Evolutionary conservation across 352 stramenopile genomes (phyloP).

Genomic region (Globisporangium splendens): DNA sequence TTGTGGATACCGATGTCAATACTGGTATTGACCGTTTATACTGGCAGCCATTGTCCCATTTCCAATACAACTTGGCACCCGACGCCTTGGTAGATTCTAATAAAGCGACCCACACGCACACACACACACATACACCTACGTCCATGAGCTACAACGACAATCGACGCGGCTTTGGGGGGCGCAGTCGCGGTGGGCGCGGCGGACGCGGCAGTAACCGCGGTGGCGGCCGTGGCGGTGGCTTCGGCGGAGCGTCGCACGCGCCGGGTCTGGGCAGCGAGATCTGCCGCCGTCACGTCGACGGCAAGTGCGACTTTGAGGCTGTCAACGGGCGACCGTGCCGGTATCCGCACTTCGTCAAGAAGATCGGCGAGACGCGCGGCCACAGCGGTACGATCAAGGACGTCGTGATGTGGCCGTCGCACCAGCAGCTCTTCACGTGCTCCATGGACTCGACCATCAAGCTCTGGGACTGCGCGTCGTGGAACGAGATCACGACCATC

Average conservation of each 20-base stretch:
- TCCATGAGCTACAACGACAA: constrained; percentile 68
- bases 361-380: constrained; percentile 74
- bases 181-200: constrained; percentile 46
- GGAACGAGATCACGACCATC: constrained; percentile 80
- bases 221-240: constrained; percentile 27
- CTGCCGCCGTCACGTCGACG: constrained; percentile 60
- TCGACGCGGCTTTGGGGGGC: constrained; percentile 55
- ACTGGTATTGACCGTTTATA: too few relatives aligned
- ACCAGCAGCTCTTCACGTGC: constrained; percentile 79
- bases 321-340: constrained; percentile 56
- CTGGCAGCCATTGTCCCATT: too few relatives aligned
- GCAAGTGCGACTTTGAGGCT: constrained; percentile 56
- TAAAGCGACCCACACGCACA: too few relatives aligned
- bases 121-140: not conserved
- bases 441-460: constrained; percentile 68
- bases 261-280: constrained; percentile 53
- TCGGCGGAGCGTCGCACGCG: constrained; percentile 15
- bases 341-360: constrained; percentile 81
- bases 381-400: constrained; percentile 75
- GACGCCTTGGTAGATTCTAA: too few relatives aligned
- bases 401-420: constrained; percentile 65
- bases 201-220: constrained; percentile 32
- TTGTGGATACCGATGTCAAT: too few relatives aligned
- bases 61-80: too few relatives aligned
- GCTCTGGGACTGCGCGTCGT: constrained; percentile 80